Evolutionary conservation across 257 asterid species (phyloP).

Genomic region (Gentiana straminea): DNA sequence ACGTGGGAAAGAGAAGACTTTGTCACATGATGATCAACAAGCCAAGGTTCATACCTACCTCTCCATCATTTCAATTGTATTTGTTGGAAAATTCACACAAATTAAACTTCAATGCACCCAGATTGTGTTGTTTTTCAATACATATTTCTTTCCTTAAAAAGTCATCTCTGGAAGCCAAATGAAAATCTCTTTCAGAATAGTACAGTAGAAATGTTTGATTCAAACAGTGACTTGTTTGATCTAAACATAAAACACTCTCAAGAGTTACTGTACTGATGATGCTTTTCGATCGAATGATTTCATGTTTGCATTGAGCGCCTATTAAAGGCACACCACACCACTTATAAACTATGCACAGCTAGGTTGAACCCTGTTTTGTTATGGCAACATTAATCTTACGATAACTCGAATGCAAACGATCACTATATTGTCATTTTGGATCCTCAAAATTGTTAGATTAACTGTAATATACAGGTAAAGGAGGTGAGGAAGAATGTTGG

Average conservation of each 20-base stretch:
- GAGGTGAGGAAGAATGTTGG: slow-evolving; percentile 35
- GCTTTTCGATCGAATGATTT: no score
- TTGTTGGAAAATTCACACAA: background rate
- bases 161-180: no score
- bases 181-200: no score
- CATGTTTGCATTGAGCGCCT: no score
- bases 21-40: slow-evolving; percentile 26
- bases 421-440: background rate
- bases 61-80: background rate
- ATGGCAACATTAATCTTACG: no score
- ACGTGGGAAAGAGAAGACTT: slow-evolving; percentile 14
- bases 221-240: no score
- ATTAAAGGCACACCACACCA: no score
- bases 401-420: background rate
- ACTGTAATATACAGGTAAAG: slow-evolving; percentile 23
- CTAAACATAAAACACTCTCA: no score
- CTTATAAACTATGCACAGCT: background rate
- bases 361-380: no score
- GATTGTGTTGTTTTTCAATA: background rate
- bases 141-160: background rate
- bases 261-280: no score
- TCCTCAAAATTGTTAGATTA: background rate
- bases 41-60: slow-evolving; percentile 22
- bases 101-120: no score
- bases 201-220: no score